These are phyloP conservation scores for Endocalyx cinctus DNA, from an alignment of 2,329 filamentous ascomycete species.

Conservation along the genomic window DNA sequence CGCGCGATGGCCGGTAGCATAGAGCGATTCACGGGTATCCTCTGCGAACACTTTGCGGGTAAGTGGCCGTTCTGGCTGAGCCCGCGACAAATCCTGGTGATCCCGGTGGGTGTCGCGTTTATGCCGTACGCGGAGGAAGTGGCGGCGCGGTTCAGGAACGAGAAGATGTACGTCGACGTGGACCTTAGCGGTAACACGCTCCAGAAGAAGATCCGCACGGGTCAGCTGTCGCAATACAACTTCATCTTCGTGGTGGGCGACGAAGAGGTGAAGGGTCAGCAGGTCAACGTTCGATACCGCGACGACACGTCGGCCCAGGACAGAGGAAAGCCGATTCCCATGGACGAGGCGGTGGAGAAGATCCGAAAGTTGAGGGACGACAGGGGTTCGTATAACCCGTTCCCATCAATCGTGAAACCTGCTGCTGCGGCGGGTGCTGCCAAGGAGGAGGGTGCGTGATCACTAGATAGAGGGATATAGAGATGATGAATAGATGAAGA, in stretches of 20 bases:
- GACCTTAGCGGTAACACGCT: slow-evolving; percentile 74
- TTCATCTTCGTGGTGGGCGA: slow-evolving; percentile 70
- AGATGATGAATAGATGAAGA: no score
- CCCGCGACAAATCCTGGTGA: slow-evolving; percentile 74
- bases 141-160: slow-evolving; percentile 60
- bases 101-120: slow-evolving; percentile 69
- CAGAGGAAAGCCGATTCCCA: slow-evolving; percentile 53
- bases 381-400: slow-evolving; percentile 31
- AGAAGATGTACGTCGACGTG: slow-evolving; percentile 66
- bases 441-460: no score
- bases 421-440: no score
- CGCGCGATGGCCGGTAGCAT: slow-evolving; percentile 72
- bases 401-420: slow-evolving; percentile 17
- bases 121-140: slow-evolving; percentile 74
- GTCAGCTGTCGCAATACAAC: slow-evolving; percentile 77
- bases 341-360: slow-evolving; percentile 54
- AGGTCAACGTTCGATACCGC: slow-evolving; percentile 60
- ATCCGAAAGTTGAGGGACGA: slow-evolving; percentile 48
- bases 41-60: slow-evolving; percentile 79
- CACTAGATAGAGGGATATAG: no score
- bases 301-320: slow-evolving; percentile 59
- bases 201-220: slow-evolving; percentile 84
- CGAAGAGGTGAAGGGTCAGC: slow-evolving; percentile 54
- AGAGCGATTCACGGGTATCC: slow-evolving; percentile 63
- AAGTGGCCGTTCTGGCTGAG: slow-evolving; percentile 90